Base-by-base conservation (phyloP, 2,329 filamentous ascomycete species). In the Chaetoscypha palmicola region DNA sequence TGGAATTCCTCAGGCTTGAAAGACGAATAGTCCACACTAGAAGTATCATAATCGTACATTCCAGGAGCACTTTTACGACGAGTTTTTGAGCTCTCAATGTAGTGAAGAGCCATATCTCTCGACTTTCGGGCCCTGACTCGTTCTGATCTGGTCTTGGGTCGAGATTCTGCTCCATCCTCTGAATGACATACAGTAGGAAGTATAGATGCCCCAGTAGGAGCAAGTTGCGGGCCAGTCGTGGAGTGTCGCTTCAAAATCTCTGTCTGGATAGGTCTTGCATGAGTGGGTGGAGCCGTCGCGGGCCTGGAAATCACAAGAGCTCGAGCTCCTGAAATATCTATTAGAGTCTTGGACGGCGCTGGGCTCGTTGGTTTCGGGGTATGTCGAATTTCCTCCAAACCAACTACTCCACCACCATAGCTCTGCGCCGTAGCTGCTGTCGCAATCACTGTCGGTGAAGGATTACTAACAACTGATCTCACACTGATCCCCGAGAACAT, bases 111-210 rank as follows among this genome's bases (percentile, higher is more conserved):
- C 1, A 60, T 52, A 36, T 60, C 57, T 28, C 48, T 41, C 19
- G 50, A 41, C 38, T 56, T 59, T 20, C 45, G 43, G 14, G 49
- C 52, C 39, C 48, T 48, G 3, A 59, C 57, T 34, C 43, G 46
- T 17, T 58, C 55, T 37, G 50, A 48, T 20, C 55, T 36, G n/a
- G 12, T 51, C 31, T 49, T 41, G 10, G 32, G 37, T 2, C 21
- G 42, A 3, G 36, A 23, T 14, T 44, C 37, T 19, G 28, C 16
- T 16, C 19, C 12, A 17, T 34, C 12, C 9, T 8, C 9, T 9
- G 10, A 9, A 9, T 16, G 12, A 17, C 16, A 3, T 10, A 16
- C 32, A 16, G 17, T 34, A 4, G 32, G 14, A 14, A 12, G 11
- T 9, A 31, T 16, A 4, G 21, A 20, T 5, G 26, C 23, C 14